Base-by-base conservation (phyloP, 2,329 filamentous ascomycete genomes). In the Davidsoniella virescens region DNA sequence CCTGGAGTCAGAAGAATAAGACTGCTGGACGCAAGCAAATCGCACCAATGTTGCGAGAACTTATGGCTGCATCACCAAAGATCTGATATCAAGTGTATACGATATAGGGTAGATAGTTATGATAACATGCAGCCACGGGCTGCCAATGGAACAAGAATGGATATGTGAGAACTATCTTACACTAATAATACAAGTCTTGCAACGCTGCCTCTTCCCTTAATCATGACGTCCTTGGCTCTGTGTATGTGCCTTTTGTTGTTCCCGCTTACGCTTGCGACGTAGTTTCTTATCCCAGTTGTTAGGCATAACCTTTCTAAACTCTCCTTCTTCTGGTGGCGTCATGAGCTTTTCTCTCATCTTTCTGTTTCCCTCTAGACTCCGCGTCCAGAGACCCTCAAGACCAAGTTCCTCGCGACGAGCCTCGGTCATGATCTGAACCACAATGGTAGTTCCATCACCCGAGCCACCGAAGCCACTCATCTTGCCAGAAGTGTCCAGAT, bases 401-500 rank as follows among this genome's bases (percentile, higher is more conserved):
- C 69, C 68, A 47, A 78, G 63, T 56, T 78, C 73, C 18, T 62
- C 59, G 29, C 75, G 66, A 51, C 73, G 65, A 7, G 65, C 58
- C 56, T 75, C 73, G 0, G 73, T 78, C 65, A 78, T 68, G 57
- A 76, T 69, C 57, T 79, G 75, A 8, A 78, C 64, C 12, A 78
- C 70, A 18, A 79, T 59, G 0, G 74, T 76, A 1, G 68, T 71
- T 8, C 74, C 74, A 25, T 50, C 43, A 4, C n/a, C 17, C 12
- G 52, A 51, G 8, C 52, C 52, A 1, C 87, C 85, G 59, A 95
- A 95, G 0, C 90, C 90, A 33, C 87, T 80, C 52, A 88, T 78
- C 7, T 74, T 70, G 12, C 77, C 71, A 10, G 66, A 64, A 14
- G 68, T 66, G 17, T 71, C 68, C 37, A 71, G 60, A 23, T 68